phyloP scores from a whole-genome alignment of 352 stramenopile species.

The Aphanomyces cochlioides region DNA sequence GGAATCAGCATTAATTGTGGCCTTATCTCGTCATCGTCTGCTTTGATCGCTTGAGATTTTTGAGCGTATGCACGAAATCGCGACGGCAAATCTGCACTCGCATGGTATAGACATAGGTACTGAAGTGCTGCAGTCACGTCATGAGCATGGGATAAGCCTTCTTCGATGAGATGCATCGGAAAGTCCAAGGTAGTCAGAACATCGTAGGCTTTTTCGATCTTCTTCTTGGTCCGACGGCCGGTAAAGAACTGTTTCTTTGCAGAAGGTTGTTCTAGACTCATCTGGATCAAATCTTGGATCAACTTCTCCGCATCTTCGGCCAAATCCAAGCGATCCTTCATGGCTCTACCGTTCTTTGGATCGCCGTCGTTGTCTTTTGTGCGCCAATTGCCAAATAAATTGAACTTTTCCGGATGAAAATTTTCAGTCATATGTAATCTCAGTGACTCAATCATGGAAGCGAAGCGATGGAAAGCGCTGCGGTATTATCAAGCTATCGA shows the following conservation, averaged over 20 bases:
- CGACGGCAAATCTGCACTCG: conserved; percentile 18
- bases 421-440: neutral
- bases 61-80: conserved; percentile 13
- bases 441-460: neutral
- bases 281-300: neutral
- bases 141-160: conserved; percentile 16
- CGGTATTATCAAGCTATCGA: conserved; percentile 17
- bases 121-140: conserved; percentile 15
- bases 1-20: neutral
- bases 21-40: neutral
- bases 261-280: neutral
- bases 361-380: neutral
- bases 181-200: conserved; percentile 4
- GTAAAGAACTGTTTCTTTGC: conserved; percentile 19
- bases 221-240: conserved; percentile 22
- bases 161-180: conserved; percentile 17
- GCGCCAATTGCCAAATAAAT: neutral
- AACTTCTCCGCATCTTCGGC: conserved; percentile 2
- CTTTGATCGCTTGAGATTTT: neutral
- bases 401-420: conserved; percentile 8
- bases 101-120: conserved; percentile 28
- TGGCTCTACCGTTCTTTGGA: neutral
- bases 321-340: conserved; percentile 10
- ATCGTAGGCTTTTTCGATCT: conserved; percentile 31
- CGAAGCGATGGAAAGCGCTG: conserved; percentile 13